Percentiles rank a stretch among this genome's conserved stretches.
These are phyloP conservation scores for Prunus mume DNA, from an alignment of 306 rosid genomes.

Conservation along the genomic window DNA sequence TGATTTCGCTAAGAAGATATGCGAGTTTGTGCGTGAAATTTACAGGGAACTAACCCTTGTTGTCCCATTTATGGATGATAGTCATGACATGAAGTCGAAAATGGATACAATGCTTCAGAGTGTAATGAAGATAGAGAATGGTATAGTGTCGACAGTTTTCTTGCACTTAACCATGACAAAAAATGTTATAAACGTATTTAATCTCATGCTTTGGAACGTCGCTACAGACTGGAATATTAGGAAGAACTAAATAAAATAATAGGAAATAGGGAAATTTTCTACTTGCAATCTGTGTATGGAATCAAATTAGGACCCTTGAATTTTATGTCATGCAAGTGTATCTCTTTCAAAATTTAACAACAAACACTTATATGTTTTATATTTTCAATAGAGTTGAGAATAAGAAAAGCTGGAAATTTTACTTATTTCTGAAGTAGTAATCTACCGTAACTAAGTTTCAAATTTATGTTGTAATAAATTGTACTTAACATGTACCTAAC, in stretches of 20 bases:
- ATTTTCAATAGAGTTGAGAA: background rate
- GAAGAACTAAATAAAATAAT: background rate
- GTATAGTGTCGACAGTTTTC: constrained; percentile 32
- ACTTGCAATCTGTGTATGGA: background rate
- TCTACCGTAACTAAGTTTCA: background rate
- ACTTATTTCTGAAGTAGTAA: background rate
- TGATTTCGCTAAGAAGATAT: constrained; percentile 76
- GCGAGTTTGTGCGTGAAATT: constrained; percentile 83
- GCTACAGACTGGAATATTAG: background rate
- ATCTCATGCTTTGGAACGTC: background rate
- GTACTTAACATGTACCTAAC: background rate
- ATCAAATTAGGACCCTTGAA: background rate
- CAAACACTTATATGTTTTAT: background rate
- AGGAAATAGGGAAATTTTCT: too few species aligned
- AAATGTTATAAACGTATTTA: background rate
- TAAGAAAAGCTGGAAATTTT: background rate
- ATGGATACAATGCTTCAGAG: constrained; percentile 96
- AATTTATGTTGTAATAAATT: background rate
- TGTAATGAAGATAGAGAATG: constrained; percentile 90
- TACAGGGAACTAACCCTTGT: constrained; percentile 85
- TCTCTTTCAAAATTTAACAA: background rate
- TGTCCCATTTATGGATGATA: constrained; percentile 84
- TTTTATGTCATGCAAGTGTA: background rate
- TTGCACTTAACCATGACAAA: background rate
- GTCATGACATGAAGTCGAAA: constrained; percentile 72